Conservation (phyloP, 177 flowering plant genomes). For the Vitis hybrid region DNA sequence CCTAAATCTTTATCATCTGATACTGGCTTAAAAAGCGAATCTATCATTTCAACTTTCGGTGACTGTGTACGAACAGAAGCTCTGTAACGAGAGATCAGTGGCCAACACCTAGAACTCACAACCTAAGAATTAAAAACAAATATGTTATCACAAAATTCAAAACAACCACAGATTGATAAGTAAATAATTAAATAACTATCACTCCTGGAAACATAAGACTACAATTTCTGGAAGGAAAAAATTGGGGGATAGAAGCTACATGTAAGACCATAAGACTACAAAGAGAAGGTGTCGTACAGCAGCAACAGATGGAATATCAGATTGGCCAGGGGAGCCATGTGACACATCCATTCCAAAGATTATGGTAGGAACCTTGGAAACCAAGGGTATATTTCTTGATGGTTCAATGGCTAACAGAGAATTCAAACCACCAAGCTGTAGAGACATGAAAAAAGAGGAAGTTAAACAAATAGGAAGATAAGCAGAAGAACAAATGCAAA, state of each 20-base stretch:
- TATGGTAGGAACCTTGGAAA: constrained; percentile 59
- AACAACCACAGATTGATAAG: no score
- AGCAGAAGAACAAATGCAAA: not conserved
- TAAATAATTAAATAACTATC: no score
- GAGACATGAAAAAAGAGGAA: not conserved
- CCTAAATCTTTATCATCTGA: constrained; percentile 38
- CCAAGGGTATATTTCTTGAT: constrained; percentile 38
- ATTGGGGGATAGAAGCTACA: no score
- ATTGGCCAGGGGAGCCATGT: constrained; percentile 80
- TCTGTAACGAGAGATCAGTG: constrained; percentile 45
- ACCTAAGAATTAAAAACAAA: constrained; percentile 26
- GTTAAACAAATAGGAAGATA: not conserved
- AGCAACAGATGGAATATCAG: constrained; percentile 74
- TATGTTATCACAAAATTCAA: no score
- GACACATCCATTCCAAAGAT: constrained; percentile 87
- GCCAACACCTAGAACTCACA: constrained; percentile 53
- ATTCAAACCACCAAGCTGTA: constrained; percentile 75
- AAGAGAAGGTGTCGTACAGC: constrained; percentile 35
- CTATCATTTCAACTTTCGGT: constrained; percentile 52
- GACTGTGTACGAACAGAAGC: constrained; percentile 57
- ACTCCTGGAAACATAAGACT: no score
- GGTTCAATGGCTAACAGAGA: constrained; percentile 47
- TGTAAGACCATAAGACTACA: no score
- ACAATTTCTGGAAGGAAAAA: no score
- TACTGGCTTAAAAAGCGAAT: constrained; percentile 34